Conservation (phyloP, 768 basidiomycete genomes). For the Kwoniella dejecticola region DNA sequence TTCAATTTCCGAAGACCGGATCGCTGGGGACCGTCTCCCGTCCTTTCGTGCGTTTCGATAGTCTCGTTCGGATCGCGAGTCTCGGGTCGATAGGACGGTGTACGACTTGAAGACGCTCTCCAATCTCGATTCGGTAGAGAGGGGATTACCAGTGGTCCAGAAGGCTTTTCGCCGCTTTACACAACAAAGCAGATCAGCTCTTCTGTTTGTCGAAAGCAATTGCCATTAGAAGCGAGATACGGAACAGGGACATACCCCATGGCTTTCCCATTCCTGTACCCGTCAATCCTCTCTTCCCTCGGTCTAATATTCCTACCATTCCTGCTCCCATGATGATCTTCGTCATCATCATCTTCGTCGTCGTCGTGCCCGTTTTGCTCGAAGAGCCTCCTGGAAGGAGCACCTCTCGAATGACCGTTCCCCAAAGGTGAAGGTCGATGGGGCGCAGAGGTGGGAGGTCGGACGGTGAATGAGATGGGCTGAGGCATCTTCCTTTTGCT, state of each 20-base stretch:
- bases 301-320: conserved; percentile 21
- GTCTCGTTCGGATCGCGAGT: conserved; percentile 21
- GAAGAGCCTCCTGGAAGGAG: conserved; percentile 43
- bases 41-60: conserved; percentile 60
- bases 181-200: conserved; percentile 33
- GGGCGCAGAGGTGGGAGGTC: conserved; percentile 65
- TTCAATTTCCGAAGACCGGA: conserved; percentile 63
- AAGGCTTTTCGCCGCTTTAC: conserved; percentile 57
- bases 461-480: conserved; percentile 77
- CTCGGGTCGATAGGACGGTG: conserved; percentile 57
- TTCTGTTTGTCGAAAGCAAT: background rate
- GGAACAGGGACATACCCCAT: conserved; percentile 75
- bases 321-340: conserved; percentile 52
- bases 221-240: background rate
- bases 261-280: conserved; percentile 71
- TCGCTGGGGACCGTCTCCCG: conserved; percentile 74
- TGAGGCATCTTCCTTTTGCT: conserved; percentile 39
- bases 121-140: conserved; percentile 86
- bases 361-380: conserved; percentile 41
- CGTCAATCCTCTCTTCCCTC: conserved; percentile 71
- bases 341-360: conserved; percentile 57
- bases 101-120: conserved; percentile 68
- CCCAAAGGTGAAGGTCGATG: conserved; percentile 52
- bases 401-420: conserved; percentile 22
- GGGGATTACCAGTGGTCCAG: conserved; percentile 79